Evolutionary conservation across 2,329 filamentous ascomycete species (phyloP).

Genomic region (Didymella pomorum): DNA sequence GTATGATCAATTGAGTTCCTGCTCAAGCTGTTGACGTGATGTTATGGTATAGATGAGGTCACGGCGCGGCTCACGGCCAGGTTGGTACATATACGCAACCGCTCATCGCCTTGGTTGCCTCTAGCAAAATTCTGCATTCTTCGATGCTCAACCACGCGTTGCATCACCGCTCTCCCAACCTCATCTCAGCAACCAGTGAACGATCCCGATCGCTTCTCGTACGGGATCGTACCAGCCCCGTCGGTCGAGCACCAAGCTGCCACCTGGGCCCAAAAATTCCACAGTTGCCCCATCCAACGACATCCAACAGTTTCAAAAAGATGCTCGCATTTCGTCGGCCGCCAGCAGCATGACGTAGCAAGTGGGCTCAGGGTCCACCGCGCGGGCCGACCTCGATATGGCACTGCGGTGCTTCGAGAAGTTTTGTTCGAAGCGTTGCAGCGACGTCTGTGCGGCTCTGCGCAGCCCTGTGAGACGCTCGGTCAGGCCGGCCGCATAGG

Average conservation of each 20-base stretch:
- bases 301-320: slow-evolving; percentile 45
- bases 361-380: slow-evolving; percentile 40
- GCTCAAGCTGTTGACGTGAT: slow-evolving; percentile 12
- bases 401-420: slow-evolving; percentile 15
- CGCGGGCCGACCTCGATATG: slow-evolving; percentile 24
- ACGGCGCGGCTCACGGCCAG: slow-evolving; percentile 19
- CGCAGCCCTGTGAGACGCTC: slow-evolving; percentile 16
- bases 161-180: slow-evolving; percentile 19
- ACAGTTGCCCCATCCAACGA: slow-evolving; percentile 31
- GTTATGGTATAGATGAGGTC: slow-evolving; percentile 15
- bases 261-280: slow-evolving; percentile 25
- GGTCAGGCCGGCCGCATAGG: slow-evolving; percentile 14
- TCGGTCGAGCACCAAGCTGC: slow-evolving; percentile 11
- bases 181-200: slow-evolving; percentile 20
- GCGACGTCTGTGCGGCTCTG: slow-evolving; percentile 21
- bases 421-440: slow-evolving; percentile 19
- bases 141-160: slow-evolving; percentile 21
- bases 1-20: slow-evolving; percentile 19
- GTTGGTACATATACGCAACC: slow-evolving; percentile 26
- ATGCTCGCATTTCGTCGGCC: slow-evolving; percentile 21
- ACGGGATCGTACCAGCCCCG: slow-evolving; percentile 28
- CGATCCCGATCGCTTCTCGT: slow-evolving; percentile 35
- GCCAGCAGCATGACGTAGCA: slow-evolving; percentile 39
- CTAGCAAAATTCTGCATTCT: slow-evolving; percentile 29
- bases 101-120: slow-evolving; percentile 20